phyloP scores from a whole-genome alignment of 2,329 filamentous ascomycete species.

The Aspergillus pseudotamarii region DNA sequence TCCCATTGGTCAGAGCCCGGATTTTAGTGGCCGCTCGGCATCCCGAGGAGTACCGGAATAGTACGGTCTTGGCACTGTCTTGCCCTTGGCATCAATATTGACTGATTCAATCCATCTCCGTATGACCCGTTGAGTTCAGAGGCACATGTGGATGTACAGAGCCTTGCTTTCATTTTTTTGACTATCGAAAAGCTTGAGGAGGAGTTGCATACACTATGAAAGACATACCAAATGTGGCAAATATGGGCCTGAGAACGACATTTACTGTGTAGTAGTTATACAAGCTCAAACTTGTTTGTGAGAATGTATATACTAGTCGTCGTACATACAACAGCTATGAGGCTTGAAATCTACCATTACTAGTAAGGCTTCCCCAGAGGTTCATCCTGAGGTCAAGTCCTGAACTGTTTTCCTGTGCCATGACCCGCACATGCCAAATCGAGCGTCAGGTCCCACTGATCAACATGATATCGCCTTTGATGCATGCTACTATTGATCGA shows the following conservation, averaged over 20 bases:
- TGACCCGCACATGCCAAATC: constrained; percentile 12
- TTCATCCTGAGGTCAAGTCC: not conserved
- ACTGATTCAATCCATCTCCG: not conserved
- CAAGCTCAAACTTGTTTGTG: not conserved
- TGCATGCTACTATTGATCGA: constrained; percentile 7
- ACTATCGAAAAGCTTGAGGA: not conserved
- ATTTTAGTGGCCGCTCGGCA: constrained; percentile 17
- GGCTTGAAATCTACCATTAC: not conserved
- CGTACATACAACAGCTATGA: not conserved
- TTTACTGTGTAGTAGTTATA: not conserved
- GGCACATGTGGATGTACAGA: not conserved
- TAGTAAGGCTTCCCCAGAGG: not conserved
- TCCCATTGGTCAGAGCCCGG: constrained; percentile 24
- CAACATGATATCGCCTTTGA: constrained; percentile 6
- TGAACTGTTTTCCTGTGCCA: not conserved
- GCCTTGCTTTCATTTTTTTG: not conserved
- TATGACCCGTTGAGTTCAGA: too few relatives aligned
- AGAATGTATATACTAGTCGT: not conserved
- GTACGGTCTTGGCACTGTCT: constrained; percentile 17
- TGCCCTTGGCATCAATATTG: not conserved
- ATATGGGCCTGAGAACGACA: not conserved
- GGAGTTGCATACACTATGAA: not conserved
- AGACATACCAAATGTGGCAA: not conserved
- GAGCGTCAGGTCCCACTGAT: constrained; percentile 16
- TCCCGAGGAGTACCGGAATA: constrained; percentile 19